Base-by-base conservation (phyloP, 805 yeast genomes). In the Wickerhamiella cacticola region DNA sequence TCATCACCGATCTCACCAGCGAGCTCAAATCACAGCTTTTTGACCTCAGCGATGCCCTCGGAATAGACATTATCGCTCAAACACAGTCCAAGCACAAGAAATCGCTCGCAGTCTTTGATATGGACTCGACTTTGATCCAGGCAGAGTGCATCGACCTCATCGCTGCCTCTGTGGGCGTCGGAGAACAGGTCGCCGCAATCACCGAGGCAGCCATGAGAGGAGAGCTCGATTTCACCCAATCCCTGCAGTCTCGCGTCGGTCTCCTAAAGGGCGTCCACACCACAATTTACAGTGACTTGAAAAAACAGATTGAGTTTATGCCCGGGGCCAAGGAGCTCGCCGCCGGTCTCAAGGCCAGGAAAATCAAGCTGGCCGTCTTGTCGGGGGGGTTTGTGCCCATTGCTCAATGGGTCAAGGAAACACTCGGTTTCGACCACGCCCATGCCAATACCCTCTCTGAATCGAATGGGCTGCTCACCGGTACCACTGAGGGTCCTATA, bases 191-290 rank as follows among this genome's bases (percentile, higher is more conserved):
- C 5, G 82, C 89, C 4, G 82, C 73, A 25, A 88, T 92, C 56
- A 92, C 99, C 2, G 85, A 82, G 34, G 72, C 85, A 22, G 97
- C 98, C 18, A 92, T 92, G 99, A 88, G 89, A 57, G 96, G 96
- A 23, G 95, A 89, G 60, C 68, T 92, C 16, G 97, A 92, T 62
- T 92, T 92, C 70, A 78, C 75, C 52, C 84, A 82, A 55, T 84
- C 95, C 0, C 68, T 92, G 42, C 69, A 70, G 1, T 76, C 76
- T 60, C 74, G 99, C 49, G 96, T 86, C 7, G 64, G 67, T 18
- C 69, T 92, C n/a, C 70, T 92, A 52, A 78, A 78, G 60, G 98
- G 98, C 3, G 80, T 89, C 22, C 77, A 81, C 46, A 73, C 85
- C 7, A 48, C 56, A 3, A 73, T 92, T 35, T 92, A 95, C 81